Conservation (phyloP, 2,329 filamentous ascomycete species). For the Alternaria arbusti region DNA sequence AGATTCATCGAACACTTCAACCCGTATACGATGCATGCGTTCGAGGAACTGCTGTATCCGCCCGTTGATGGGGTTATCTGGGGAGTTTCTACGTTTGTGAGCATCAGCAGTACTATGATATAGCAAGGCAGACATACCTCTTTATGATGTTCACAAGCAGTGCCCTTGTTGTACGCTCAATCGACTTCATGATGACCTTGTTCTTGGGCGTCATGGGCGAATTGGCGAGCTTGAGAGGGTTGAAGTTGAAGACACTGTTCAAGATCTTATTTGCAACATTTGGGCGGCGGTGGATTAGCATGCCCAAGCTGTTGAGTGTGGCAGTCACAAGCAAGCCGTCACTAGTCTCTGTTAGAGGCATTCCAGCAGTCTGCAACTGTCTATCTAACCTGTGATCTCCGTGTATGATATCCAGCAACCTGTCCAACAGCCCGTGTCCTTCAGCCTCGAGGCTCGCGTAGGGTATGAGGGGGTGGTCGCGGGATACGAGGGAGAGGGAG, state of each 20-base stretch:
- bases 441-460: conserved; percentile 88
- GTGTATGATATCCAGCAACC: conserved; percentile 83
- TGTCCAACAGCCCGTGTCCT: conserved; percentile 86
- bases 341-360: conserved; percentile 56
- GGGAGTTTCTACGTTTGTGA: conserved; percentile 66
- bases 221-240: conserved; percentile 81
- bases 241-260: conserved; percentile 86
- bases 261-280: conserved; percentile 85
- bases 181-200: conserved; percentile 85
- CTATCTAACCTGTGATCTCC: conserved; percentile 78
- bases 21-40: conserved; percentile 76
- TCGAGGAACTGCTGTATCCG: conserved; percentile 90
- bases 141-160: conserved; percentile 84
- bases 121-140: conserved; percentile 59
- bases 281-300: conserved; percentile 81
- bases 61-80: conserved; percentile 71
- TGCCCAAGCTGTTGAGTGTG: conserved; percentile 85
- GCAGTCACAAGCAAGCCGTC: conserved; percentile 89
- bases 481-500: conserved; percentile 83
- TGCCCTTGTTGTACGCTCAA: conserved; percentile 90
- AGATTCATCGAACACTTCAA: conserved; percentile 80
- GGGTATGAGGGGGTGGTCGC: conserved; percentile 80
- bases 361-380: conserved; percentile 10
- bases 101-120: not conserved
- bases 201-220: conserved; percentile 77